phyloP scores from a whole-genome alignment of 805 yeast genomes.

The Lipomyces yamadae region DNA sequence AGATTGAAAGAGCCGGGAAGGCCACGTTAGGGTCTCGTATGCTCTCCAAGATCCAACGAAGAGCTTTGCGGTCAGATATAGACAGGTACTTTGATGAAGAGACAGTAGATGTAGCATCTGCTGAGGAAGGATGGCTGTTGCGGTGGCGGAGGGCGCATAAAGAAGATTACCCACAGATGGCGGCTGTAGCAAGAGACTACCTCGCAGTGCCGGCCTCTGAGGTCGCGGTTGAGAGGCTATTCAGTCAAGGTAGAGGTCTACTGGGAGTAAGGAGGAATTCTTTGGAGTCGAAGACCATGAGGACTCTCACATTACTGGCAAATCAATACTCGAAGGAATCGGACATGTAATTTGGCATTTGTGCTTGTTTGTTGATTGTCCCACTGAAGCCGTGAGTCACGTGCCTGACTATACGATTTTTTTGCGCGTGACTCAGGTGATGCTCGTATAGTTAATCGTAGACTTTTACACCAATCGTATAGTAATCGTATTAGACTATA shows the following conservation, averaged over 20 bases:
- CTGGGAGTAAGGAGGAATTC: constrained; percentile 1
- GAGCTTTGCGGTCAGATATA: no score
- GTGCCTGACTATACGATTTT: constrained; percentile 7
- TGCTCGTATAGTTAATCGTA: constrained; percentile 10
- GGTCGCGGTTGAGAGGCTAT: no score
- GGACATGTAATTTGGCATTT: constrained; percentile 8
- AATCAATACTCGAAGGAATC: constrained; percentile 5
- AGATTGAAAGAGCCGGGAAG: neutral
- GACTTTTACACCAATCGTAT: constrained; percentile 6
- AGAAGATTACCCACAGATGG: no score
- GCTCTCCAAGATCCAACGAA: no score
- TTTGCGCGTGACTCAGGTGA: neutral
- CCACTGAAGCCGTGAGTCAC: neutral
- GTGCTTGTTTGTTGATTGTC: neutral
- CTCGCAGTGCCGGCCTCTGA: no score
- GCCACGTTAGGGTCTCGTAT: no score
- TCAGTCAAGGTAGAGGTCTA: constrained; percentile 6
- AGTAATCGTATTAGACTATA: constrained; percentile 8
- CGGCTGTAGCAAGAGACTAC: no score
- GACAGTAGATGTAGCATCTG: no score
- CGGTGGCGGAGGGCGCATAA: no score
- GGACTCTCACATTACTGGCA: constrained; percentile 1
- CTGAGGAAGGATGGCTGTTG: no score
- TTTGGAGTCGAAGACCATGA: constrained; percentile 3
- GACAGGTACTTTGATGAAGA: no score